Evolutionary conservation across 371 early-diverging fungal species (phyloP).

Genomic region (Dichotomocladium elegans): DNA sequence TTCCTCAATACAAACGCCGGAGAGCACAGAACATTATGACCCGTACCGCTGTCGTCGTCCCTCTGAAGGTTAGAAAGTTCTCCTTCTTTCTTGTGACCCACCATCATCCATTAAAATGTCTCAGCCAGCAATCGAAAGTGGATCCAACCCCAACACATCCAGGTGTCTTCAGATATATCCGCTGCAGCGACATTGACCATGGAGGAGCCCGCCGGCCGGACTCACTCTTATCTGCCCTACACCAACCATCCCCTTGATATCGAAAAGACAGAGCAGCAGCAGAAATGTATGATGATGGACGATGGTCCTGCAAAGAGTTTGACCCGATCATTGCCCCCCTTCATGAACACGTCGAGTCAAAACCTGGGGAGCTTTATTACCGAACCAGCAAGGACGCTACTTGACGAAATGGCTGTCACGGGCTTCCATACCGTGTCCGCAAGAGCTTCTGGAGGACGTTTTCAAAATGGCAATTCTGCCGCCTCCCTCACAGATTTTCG

Average conservation of each 20-base stretch:
- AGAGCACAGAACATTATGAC: background rate
- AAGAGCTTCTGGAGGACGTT: background rate
- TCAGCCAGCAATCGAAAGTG: background rate
- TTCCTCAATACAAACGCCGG: background rate
- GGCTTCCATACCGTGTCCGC: no score
- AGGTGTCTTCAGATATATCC: slow-evolving; percentile 2
- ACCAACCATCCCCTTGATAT: slow-evolving; percentile 27
- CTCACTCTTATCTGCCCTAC: slow-evolving; percentile 32
- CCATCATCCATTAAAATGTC: background rate
- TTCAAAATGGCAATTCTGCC: no score
- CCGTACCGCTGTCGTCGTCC: slow-evolving; percentile 10
- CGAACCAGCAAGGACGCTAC: slow-evolving; percentile 2
- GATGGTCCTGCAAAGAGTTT: slow-evolving; percentile 2
- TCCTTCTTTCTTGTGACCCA: background rate
- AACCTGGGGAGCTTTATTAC: slow-evolving; percentile 6
- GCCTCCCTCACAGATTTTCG: slow-evolving; percentile 7
- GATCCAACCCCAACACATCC: background rate
- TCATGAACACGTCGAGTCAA: slow-evolving; percentile 2
- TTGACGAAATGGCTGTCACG: background rate
- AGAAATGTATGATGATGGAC: no score
- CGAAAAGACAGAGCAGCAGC: background rate
- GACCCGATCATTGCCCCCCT: background rate
- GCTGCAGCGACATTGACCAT: slow-evolving; percentile 7
- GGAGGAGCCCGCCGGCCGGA: slow-evolving; percentile 8
- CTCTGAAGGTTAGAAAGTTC: slow-evolving; percentile 1